These are phyloP conservation scores for Termitomyces titanicus DNA, from an alignment of 768 basidiomycete genomes.

Conservation along the genomic window DNA sequence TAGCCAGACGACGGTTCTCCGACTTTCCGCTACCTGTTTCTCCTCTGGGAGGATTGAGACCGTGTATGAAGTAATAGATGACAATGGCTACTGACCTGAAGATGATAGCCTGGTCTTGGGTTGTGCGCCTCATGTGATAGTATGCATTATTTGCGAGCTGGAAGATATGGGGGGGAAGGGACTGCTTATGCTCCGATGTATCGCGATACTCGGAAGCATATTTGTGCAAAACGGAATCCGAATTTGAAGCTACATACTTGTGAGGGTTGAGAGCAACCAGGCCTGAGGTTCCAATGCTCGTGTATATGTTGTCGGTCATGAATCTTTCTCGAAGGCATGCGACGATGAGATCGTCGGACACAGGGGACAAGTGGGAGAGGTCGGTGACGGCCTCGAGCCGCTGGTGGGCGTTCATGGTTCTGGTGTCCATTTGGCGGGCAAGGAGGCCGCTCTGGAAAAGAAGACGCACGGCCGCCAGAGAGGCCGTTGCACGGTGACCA, in stretches of 20 bases:
- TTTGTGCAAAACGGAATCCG: conserved; percentile 80
- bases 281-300: conserved; percentile 62
- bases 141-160: conserved; percentile 89
- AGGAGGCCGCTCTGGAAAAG: conserved; percentile 5
- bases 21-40: conserved; percentile 94
- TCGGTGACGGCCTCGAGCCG: conserved; percentile 71
- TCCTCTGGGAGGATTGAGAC: conserved; percentile 49
- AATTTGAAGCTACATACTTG: conserved; percentile 81
- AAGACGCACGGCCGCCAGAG: background rate
- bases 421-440: conserved; percentile 27
- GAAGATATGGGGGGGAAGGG: conserved; percentile 84
- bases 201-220: conserved; percentile 87
- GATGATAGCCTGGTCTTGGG: conserved; percentile 88
- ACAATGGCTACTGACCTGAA: conserved; percentile 59
- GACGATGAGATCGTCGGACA: conserved; percentile 83
- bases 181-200: conserved; percentile 56
- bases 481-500: conserved; percentile 12
- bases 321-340: conserved; percentile 84
- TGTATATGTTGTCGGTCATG: conserved; percentile 81
- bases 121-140: conserved; percentile 93
- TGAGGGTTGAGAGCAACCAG: conserved; percentile 91
- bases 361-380: conserved; percentile 60
- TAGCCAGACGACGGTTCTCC: conserved; percentile 84
- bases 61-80: background rate
- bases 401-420: conserved; percentile 48